Conservation (phyloP, 805 yeast genomes). For the Ogataea populi-albae region DNA sequence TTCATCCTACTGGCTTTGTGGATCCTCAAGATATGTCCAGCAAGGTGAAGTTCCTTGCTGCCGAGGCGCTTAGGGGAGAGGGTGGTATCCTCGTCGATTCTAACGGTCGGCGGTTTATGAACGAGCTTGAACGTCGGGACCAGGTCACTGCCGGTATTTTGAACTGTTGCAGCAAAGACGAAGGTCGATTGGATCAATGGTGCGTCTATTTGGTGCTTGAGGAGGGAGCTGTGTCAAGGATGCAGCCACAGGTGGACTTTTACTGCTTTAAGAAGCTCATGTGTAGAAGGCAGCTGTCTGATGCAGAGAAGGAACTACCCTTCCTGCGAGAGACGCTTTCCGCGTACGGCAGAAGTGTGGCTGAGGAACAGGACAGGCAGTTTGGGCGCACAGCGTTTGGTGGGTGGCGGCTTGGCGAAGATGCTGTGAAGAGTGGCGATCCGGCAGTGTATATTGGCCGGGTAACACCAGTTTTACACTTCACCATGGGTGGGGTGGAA, state of each 20-base stretch:
- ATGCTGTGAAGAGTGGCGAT: slow-evolving; percentile 6
- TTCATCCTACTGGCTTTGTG: slow-evolving; percentile 66
- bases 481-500: slow-evolving; percentile 67
- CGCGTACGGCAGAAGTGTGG: slow-evolving; percentile 9
- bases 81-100: slow-evolving; percentile 58
- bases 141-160: slow-evolving; percentile 58
- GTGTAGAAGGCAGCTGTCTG: slow-evolving; percentile 43
- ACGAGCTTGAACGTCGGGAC: slow-evolving; percentile 60
- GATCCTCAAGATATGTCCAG: slow-evolving; percentile 38
- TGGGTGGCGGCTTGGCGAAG: slow-evolving; percentile 14
- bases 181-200: slow-evolving; percentile 27
- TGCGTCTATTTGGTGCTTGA: slow-evolving; percentile 49
- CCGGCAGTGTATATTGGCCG: slow-evolving; percentile 45
- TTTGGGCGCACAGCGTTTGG: slow-evolving; percentile 19
- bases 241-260: slow-evolving; percentile 53
- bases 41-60: slow-evolving; percentile 52
- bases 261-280: slow-evolving; percentile 55
- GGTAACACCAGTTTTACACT: slow-evolving; percentile 57
- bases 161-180: slow-evolving; percentile 28
- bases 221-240: slow-evolving; percentile 41
- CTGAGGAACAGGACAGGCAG: slow-evolving; percentile 3
- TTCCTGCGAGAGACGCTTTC: slow-evolving; percentile 10
- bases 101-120: slow-evolving; percentile 49
- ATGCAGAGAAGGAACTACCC: slow-evolving; percentile 38
- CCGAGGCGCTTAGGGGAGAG: slow-evolving; percentile 64